These are phyloP conservation scores for Darksidea phi DNA, from an alignment of 495 filamentous ascomycete species.

Conservation along the genomic window DNA sequence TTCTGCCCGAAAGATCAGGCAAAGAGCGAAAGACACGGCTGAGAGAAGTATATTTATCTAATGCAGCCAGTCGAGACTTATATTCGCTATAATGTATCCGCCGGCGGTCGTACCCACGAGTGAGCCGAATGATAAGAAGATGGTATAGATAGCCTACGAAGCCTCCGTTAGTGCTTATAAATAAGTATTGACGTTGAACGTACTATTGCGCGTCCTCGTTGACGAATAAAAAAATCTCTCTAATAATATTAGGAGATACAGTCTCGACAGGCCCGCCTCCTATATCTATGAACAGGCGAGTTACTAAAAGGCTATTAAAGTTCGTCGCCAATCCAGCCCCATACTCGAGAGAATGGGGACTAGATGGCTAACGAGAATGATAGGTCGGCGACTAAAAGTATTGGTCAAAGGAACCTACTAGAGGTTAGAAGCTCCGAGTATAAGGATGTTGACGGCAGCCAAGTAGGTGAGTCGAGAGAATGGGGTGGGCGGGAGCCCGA, in stretches of 20 bases:
- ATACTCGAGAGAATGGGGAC: slow-evolving; percentile 30
- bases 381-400: slow-evolving; percentile 35
- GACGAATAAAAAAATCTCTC: slow-evolving; percentile 39
- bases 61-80: slow-evolving; percentile 35
- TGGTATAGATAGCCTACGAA: slow-evolving; percentile 36
- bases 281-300: slow-evolving; percentile 35
- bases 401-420: slow-evolving; percentile 40
- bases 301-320: slow-evolving; percentile 37
- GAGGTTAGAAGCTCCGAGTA: slow-evolving; percentile 36
- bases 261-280: slow-evolving; percentile 36
- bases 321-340: slow-evolving; percentile 34
- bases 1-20: slow-evolving; percentile 36
- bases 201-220: slow-evolving; percentile 38
- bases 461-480: neutral
- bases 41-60: slow-evolving; percentile 35
- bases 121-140: slow-evolving; percentile 33
- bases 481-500: slow-evolving; percentile 1
- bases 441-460: slow-evolving; percentile 34
- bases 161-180: slow-evolving; percentile 4
- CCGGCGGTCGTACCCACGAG: slow-evolving; percentile 32
- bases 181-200: neutral
- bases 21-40: slow-evolving; percentile 35
- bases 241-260: slow-evolving; percentile 38
- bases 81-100: slow-evolving; percentile 33
- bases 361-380: slow-evolving; percentile 32